phyloP scores from a whole-genome alignment of 371 early-diverging fungal species.

The Apophysomyces trapeziformis region DNA sequence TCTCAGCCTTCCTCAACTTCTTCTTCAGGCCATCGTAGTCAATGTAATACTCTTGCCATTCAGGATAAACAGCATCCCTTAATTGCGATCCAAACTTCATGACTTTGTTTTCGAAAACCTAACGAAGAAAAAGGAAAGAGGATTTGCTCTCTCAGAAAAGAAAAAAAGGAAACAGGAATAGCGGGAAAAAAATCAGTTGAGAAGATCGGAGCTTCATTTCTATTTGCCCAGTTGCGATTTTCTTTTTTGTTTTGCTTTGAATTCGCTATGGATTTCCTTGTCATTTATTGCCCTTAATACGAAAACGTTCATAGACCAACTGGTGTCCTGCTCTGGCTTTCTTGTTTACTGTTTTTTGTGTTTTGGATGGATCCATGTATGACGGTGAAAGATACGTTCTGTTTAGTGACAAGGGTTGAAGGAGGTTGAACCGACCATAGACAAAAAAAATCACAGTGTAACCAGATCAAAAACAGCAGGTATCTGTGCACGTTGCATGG shows the following conservation, averaged over 20 bases:
- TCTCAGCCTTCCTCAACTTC: conserved; percentile 76
- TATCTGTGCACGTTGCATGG: conserved; percentile 2
- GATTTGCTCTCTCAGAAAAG: background rate
- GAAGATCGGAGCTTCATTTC: background rate
- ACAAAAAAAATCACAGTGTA: background rate
- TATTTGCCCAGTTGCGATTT: background rate
- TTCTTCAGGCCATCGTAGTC: conserved; percentile 92
- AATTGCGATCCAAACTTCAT: conserved; percentile 97
- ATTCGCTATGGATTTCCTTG: background rate
- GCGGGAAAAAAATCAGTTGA: background rate
- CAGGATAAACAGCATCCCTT: conserved; percentile 78
- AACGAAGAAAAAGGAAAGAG: background rate
- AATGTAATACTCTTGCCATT: conserved; percentile 91
- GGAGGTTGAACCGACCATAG: no score
- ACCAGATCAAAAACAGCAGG: conserved; percentile 1
- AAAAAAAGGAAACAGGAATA: background rate
- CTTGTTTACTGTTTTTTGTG: no score
- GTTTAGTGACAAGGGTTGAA: no score
- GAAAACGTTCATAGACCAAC: no score
- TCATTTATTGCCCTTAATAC: no score
- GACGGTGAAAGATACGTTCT: no score
- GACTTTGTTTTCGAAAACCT: background rate
- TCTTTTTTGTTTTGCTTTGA: background rate
- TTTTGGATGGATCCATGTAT: no score
- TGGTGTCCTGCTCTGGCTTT: no score